Evolutionary conservation across 495 filamentous ascomycete genomes (phyloP).

Genomic region (Lineolata rhizophorae): DNA sequence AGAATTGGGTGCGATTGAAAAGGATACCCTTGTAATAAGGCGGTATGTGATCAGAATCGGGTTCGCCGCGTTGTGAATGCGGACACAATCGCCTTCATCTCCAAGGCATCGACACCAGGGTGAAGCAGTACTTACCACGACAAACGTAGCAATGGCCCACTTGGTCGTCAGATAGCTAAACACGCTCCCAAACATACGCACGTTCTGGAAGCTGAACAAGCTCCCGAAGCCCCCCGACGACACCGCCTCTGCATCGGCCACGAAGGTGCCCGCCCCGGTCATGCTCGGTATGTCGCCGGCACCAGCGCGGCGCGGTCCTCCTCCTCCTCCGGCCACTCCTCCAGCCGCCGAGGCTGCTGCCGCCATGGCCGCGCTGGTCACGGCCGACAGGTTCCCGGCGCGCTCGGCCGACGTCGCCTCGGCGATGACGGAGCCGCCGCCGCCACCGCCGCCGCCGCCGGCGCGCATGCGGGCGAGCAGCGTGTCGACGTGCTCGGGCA

Average conservation of each 20-base stretch:
- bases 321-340: no score
- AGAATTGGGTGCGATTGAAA: conserved; percentile 69
- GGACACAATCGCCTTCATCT: no score
- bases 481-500: conserved; percentile 40
- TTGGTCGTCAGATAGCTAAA: conserved; percentile 83
- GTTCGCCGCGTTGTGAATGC: no score
- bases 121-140: conserved; percentile 30
- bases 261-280: conserved; percentile 12
- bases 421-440: conserved; percentile 36
- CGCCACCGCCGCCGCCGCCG: conserved; percentile 32
- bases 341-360: no score
- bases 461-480: conserved; percentile 24
- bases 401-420: conserved; percentile 24
- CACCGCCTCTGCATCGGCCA: conserved; percentile 8
- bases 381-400: conserved; percentile 13
- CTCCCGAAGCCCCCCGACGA: conserved; percentile 3
- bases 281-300: no score
- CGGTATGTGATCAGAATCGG: no score
- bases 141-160: conserved; percentile 76
- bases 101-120: not conserved
- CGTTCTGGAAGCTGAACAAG: conserved; percentile 15
- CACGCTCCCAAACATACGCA: conserved; percentile 55
- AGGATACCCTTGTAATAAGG: no score
- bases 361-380: conserved; percentile 13
- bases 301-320: no score